Percentiles rank a stretch among this genome's conserved stretches.
Evolutionary conservation across 2,329 filamentous ascomycete genomes (phyloP).

Genomic region (Exophiala oligosperma): DNA sequence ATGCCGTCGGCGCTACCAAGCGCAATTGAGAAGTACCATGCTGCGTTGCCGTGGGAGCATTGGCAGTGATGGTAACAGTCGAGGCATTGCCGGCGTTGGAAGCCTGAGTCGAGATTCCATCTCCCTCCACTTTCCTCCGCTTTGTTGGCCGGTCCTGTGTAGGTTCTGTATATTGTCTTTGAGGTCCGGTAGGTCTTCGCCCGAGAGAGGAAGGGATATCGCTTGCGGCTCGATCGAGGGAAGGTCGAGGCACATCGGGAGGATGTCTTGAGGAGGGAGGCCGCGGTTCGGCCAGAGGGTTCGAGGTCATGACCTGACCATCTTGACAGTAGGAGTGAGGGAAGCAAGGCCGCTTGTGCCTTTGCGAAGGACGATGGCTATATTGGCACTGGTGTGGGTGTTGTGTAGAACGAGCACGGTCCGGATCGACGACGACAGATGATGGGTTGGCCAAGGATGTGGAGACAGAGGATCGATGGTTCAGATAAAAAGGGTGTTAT

Average conservation of each 20-base stretch:
- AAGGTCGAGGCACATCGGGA: conserved; percentile 13
- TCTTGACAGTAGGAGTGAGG: conserved; percentile 18
- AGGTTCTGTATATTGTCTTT: conserved; percentile 23
- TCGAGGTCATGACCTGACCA: conserved; percentile 31
- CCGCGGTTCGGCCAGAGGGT: conserved; percentile 29
- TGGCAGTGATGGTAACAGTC: not conserved
- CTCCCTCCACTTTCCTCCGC: conserved; percentile 32
- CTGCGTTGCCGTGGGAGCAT: not conserved
- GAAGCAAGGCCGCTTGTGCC: conserved; percentile 1
- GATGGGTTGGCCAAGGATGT: not conserved
- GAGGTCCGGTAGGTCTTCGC: conserved; percentile 8
- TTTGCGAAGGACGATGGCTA: not conserved
- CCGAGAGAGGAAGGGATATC: conserved; percentile 6
- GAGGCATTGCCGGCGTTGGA: conserved; percentile 3
- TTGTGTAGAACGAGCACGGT: not conserved
- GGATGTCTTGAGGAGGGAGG: conserved; percentile 24
- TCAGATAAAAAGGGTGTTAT: no score
- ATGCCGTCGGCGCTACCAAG: conserved; percentile 12
- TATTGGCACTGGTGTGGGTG: not conserved
- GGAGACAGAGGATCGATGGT: not conserved
- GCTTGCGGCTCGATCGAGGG: conserved; percentile 8
- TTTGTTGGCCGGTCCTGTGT: conserved; percentile 44
- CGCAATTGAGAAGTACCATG: conserved; percentile 7
- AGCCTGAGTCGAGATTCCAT: conserved; percentile 2
- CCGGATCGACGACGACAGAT: not conserved